Evolutionary conservation across 2,329 filamentous ascomycete species (phyloP), one percentile per base, ranked within the genome.

Genomic region (Allantophomopsis lycopodina): DNA sequence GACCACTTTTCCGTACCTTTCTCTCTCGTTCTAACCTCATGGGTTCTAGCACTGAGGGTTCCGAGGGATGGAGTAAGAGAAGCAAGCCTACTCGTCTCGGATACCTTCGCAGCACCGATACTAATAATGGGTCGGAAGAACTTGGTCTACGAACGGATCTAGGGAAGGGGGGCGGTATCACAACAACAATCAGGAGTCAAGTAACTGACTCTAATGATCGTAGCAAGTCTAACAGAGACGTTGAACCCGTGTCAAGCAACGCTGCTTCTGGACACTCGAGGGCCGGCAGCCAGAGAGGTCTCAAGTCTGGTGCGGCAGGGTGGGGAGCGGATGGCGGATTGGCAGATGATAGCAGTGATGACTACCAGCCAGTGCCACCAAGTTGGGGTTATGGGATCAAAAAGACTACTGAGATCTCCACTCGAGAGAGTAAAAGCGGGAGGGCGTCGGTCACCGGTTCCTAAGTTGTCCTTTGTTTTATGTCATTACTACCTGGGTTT

Each of bases 1-100:
- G 60, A 5, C 55, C 61, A 2, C 48, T 62, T 37, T 55, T 55
- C 41, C 44, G 46, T 10, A 42, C 18, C 10, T 53, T 52, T 38
- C 48, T 54, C 18, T 21, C 33, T 10, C 41, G 45, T 14, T 41
- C 36, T 17, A 36, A 38, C 8, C 40, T 47, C 6, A 23, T 44
- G 15, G 46, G 42, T 16, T 43, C 43, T 6, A 40, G 46, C 16
- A 43, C 42, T 6, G 40, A 41, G 7, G 32, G 34, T 6, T 28
- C 7, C 13, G 16, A 4, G 34, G 42, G 5, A 35, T 32, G 13
- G 37, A 36, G 6, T 42, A 44, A 41, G 43, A 43, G 15, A 35
- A 41, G 7, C 40, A 36, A 12, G 38, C 33, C n/a, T 15, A n/a
- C 14, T 20, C 39, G 16, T 18, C 14, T 16, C 5, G 41, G 38